A percentile compares a stretch with the other conserved stretches of the same genome.
phyloP scores from a whole-genome alignment of 78 protist species.

The Dictyostelium citrinum region DNA sequence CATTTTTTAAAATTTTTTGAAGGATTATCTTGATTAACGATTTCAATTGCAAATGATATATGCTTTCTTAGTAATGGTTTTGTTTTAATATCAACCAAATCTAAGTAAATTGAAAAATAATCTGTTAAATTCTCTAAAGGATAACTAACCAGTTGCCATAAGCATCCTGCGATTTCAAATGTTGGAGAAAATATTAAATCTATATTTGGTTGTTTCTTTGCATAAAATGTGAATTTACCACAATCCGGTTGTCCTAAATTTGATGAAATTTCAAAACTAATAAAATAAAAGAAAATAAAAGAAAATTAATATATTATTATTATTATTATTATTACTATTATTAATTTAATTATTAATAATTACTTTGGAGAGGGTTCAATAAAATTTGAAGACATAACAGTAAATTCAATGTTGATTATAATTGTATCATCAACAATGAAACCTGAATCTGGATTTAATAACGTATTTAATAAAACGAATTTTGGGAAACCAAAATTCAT shows the following conservation, averaged over 20 bases:
- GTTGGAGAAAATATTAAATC: slow-evolving; percentile 73
- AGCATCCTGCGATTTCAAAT: slow-evolving; percentile 56
- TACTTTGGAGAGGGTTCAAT: slow-evolving; percentile 56
- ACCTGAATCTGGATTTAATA: slow-evolving; percentile 39
- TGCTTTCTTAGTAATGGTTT: slow-evolving; percentile 70
- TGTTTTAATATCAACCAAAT: slow-evolving; percentile 70
- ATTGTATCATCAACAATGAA: slow-evolving; percentile 72
- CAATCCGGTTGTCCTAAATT: slow-evolving; percentile 63
- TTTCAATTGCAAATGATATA: slow-evolving; percentile 73
- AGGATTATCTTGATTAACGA: slow-evolving; percentile 69
- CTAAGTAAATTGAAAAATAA: slow-evolving; percentile 67
- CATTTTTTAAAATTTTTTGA: slow-evolving; percentile 65
- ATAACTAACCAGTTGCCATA: slow-evolving; percentile 72
- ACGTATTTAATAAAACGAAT: slow-evolving; percentile 51
- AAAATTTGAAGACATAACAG: slow-evolving; percentile 72
- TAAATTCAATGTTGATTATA: slow-evolving; percentile 66
- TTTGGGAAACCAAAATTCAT: slow-evolving; percentile 80
- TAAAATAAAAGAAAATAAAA: neutral
- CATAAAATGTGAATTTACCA: slow-evolving; percentile 43
- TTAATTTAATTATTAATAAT: neutral
- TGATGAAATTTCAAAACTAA: slow-evolving; percentile 60
- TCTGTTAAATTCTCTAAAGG: slow-evolving; percentile 72
- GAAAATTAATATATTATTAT: neutral
- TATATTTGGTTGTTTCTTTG: slow-evolving; percentile 58
- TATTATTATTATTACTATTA: neutral